A percentile compares a stretch with the other conserved stretches of the same genome.
Evolutionary conservation across 805 yeast species (phyloP).

Genomic region (Ogataea paraovalis): DNA sequence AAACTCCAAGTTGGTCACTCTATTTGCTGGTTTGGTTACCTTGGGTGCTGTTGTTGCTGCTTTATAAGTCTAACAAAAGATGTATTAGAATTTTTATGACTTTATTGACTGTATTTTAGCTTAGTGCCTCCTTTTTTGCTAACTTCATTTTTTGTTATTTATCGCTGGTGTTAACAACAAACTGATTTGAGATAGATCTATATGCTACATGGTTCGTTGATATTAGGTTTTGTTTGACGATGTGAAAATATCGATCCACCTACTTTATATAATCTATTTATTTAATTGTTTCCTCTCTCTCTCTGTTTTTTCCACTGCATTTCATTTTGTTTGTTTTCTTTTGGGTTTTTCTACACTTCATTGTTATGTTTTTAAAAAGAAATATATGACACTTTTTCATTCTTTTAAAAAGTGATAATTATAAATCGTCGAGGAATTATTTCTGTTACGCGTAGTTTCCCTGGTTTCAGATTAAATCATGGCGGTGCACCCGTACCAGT

Average conservation of each 20-base stretch:
- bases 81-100: background rate
- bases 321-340: background rate
- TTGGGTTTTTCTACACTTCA: background rate
- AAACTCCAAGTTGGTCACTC: slow-evolving; percentile 26
- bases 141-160: background rate
- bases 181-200: background rate
- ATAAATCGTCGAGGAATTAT: too few relatives aligned
- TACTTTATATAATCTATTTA: background rate
- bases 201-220: background rate
- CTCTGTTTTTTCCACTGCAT: background rate
- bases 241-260: background rate
- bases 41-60: slow-evolving; percentile 27
- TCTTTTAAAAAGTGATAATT: too few relatives aligned
- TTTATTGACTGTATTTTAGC: background rate
- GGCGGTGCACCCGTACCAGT: too few relatives aligned
- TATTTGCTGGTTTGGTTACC: slow-evolving; percentile 27
- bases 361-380: background rate
- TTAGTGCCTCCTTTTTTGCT: background rate
- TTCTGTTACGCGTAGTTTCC: too few relatives aligned
- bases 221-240: too few relatives aligned
- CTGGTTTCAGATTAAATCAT: too few relatives aligned
- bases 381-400: background rate
- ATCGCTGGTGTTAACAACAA: background rate
- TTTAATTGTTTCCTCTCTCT: background rate
- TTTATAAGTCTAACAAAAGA: slow-evolving; percentile 13